Conservation (phyloP, 352 stramenopile genomes). For the Thalassiosira exigua region DNA sequence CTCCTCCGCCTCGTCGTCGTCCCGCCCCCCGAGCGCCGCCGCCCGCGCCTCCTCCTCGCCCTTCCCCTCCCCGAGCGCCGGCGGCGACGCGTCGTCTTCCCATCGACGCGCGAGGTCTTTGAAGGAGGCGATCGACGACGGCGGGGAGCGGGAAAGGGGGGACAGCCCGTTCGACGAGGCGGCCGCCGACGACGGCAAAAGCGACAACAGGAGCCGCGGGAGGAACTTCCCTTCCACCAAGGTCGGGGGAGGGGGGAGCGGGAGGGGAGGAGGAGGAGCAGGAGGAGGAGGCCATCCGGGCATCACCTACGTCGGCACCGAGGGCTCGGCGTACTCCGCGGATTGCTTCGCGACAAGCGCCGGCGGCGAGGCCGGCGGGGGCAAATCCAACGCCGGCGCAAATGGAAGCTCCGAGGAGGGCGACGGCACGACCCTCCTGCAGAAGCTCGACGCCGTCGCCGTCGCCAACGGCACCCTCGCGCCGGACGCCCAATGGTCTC, state of each 20-base stretch:
- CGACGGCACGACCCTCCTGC: too few species aligned
- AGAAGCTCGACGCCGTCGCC: background rate
- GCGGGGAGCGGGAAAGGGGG: background rate
- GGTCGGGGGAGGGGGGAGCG: background rate
- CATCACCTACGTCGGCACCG: background rate
- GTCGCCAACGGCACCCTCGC: background rate
- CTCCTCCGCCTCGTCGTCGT: too few species aligned
- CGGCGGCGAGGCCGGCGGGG: too few species aligned
- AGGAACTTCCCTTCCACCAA: background rate
- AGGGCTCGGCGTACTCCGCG: background rate
- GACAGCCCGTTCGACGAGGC: conserved; percentile 11
- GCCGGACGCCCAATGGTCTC: too few species aligned
- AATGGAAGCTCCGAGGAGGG: too few species aligned
- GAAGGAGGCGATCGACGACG: too few species aligned
- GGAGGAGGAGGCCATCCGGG: background rate
- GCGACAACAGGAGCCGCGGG: background rate
- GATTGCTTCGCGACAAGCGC: background rate
- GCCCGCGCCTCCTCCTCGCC: too few species aligned
- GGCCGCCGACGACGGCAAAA: background rate
- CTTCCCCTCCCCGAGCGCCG: too few species aligned
- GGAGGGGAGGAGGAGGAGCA: background rate
- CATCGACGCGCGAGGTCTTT: too few species aligned
- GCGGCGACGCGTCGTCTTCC: too few species aligned
- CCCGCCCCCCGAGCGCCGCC: too few species aligned
- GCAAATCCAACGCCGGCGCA: background rate